Conservation (phyloP, 495 filamentous ascomycete genomes). For the Lindgomyces ingoldianus region DNA sequence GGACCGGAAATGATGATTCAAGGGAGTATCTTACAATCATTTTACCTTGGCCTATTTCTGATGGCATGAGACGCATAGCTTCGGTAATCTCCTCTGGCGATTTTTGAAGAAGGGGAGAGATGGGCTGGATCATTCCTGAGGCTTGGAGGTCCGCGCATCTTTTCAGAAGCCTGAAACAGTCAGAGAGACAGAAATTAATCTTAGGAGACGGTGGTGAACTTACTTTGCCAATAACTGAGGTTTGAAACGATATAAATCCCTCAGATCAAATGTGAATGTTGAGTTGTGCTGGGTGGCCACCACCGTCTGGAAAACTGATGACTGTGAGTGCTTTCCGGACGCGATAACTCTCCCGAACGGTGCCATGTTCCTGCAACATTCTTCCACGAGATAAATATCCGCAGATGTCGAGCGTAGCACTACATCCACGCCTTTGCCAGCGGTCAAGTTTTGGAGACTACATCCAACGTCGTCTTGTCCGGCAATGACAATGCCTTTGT, state of each 20-base stretch:
- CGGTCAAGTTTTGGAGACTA: not conserved
- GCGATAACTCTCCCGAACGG: not conserved
- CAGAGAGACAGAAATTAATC: no score
- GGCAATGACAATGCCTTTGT: no score
- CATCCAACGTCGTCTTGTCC: no score
- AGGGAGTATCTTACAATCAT: not conserved
- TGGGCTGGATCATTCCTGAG: not conserved
- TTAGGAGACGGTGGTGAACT: no score
- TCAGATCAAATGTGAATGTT: no score
- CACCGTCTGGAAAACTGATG: no score
- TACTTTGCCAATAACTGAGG: not conserved
- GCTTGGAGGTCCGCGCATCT: not conserved
- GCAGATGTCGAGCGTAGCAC: not conserved
- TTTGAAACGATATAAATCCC: not conserved
- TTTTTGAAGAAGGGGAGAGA: not conserved
- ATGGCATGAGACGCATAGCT: not conserved
- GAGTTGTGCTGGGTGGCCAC: no score
- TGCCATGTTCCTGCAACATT: not conserved
- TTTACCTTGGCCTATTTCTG: not conserved
- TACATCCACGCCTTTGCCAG: not conserved
- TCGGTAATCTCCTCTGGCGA: not conserved
- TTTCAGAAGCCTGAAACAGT: not conserved
- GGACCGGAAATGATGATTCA: not conserved
- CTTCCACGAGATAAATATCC: not conserved
- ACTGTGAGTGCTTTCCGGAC: no score